Base-by-base conservation (phyloP, 192 early-diverging fungal species). In the Linnemannia hyalina region DNA sequence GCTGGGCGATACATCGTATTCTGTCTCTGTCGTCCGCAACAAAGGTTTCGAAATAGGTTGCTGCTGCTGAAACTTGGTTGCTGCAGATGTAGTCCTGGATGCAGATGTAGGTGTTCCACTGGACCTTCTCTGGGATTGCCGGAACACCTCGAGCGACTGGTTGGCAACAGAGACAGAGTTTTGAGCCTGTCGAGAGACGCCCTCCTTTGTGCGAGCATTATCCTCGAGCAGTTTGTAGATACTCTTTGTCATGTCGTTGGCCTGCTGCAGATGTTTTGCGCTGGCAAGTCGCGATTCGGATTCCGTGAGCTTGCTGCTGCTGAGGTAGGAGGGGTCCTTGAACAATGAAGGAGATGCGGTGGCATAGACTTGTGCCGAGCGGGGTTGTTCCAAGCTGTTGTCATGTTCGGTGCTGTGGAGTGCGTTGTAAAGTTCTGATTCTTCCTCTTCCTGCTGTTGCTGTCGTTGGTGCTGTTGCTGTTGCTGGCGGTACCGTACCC, bases 21-120 rank as follows among this genome's bases (percentile, higher is more conserved):
- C 82, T 26, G 82, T 84, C 38, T 84, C 82, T 74, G 82, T 84
- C 15, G 82, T 84, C 35, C 82, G 40, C 44, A 84, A 68, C 18
- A 47, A 38, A 3, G 76, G 82, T 18, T 68, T 57, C 0, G 54
- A 32, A 8, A 65, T 13, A 15, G 29, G 38, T 6, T 40, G 38
- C 38, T 40, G 26, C 29, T 65, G 60, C 13, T 65, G 60, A 54
- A 57, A 35, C 20, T 32, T 23, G 26, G 35, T 26, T 26, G 40
- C 49, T 32, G 29, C 29, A 36, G 26, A 44, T 46, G 55, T 57
- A 8, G 23, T 57, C n/a, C 55, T 57, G 23, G 55, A 57, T 57
- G n/a, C 55, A 5, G 55, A 57, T 23, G 55, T 57, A 7, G 55
- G 55, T 26, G 55, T 26, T 57, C 55, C 55, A 6, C 55, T 57